These are phyloP conservation scores for Litchi chinensis DNA, from an alignment of 345 rosid species.

Conservation along the genomic window DNA sequence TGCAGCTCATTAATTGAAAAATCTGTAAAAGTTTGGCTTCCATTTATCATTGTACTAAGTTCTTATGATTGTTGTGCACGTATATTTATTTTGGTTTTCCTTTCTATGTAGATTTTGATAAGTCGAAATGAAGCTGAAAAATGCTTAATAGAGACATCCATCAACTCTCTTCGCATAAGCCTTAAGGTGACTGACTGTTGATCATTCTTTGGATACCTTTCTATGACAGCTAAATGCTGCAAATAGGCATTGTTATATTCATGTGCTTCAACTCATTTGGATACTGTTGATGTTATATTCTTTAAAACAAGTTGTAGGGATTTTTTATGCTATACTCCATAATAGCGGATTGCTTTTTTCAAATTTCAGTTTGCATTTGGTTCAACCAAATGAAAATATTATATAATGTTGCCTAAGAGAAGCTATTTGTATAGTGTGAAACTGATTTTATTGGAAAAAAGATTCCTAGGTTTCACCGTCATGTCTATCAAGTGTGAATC, in stretches of 20 bases:
- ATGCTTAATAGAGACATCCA: slow-evolving; percentile 94
- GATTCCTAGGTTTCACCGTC: not conserved
- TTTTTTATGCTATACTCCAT: slow-evolving; percentile 1
- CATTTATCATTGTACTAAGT: slow-evolving; percentile 4
- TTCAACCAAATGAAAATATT: not conserved
- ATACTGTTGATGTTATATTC: not conserved
- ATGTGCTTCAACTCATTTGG: not conserved
- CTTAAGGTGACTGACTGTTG: slow-evolving; percentile 66
- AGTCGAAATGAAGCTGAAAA: slow-evolving; percentile 96
- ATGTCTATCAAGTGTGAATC: not conserved
- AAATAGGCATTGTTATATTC: not conserved
- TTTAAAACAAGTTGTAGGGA: not conserved
- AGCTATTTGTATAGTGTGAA: not conserved
- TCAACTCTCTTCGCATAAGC: slow-evolving; percentile 92
- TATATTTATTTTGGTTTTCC: not conserved
- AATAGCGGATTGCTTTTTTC: too few relatives aligned
- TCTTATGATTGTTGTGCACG: not conserved
- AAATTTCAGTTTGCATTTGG: not conserved
- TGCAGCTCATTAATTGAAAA: not conserved
- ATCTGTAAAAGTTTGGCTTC: not conserved
- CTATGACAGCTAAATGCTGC: not conserved
- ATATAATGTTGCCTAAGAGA: slow-evolving; percentile 9
- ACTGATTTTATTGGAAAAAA: not conserved
- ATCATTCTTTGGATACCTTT: slow-evolving; percentile 12
- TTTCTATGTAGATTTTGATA: slow-evolving; percentile 69